Base-by-base conservation (phyloP, 2,329 filamentous ascomycete species). In the Basipetospora chlamydospora region DNA sequence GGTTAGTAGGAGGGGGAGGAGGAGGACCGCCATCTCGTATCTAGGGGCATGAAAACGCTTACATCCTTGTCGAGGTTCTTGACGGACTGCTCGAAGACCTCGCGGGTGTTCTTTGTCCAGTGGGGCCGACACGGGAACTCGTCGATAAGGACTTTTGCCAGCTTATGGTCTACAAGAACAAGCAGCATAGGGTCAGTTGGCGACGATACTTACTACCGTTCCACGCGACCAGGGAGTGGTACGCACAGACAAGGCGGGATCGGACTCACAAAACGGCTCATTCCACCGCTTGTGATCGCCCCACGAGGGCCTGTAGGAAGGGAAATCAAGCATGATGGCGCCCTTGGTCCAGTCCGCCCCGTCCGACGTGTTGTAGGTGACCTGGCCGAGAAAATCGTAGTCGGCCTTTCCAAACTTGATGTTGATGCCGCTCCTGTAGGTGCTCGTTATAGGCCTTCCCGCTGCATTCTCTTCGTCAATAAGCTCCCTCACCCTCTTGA, bases 251-350 rank as follows among this genome's bases (percentile, higher is more conserved):
- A 17, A 23, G 30, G 15, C 18, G 29, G 8, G 10, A 28, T 2
- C 13, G n/a, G n/a, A 49, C 57, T 51, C 44, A 66, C 62, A 69
- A 36, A 68, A 70, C 3, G 56, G 52, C 47, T 66, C 63, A 38
- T 68, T 68, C 43, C 60, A 68, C 31, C 64, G 57, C 47, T 57
- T 50, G 4, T 58, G 47, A 38, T 68, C 63, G 2, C 64, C 65
- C 7, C 57, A 45, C 2, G 46, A 57, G 0, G 66, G 64, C 35
- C 59, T 54, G 46, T 61, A 69, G 15, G 51, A 58, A 2, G 65
- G 65, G 43, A 68, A 70, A 44, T 70, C 65, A 42, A 70, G 64
- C 65, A 68, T 70, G 45, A 70, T 66, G 15, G 60, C 57, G 2
- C 64, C 66, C 46, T 65, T 59, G 34, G 43, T 48, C 63, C 63